Percentiles rank a stretch among this genome's conserved stretches.
phyloP scores from a whole-genome alignment of 1,284 basidiomycete species.

The Sutorius eximius region DNA sequence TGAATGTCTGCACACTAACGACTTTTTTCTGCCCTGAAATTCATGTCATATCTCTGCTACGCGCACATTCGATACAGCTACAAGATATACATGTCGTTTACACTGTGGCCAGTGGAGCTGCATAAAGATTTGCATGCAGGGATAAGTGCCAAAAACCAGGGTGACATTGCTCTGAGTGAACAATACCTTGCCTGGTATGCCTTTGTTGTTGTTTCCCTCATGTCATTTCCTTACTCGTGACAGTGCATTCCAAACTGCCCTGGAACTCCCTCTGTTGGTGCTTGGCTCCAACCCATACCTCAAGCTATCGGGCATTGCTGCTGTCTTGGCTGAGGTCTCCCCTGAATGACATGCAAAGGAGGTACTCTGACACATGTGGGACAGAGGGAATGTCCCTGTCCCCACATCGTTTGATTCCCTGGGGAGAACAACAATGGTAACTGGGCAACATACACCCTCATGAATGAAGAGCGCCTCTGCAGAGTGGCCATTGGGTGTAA shows the following conservation, averaged over 20 bases:
- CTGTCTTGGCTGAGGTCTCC: slow-evolving; percentile 60
- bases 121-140: slow-evolving; percentile 64
- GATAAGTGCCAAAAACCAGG: slow-evolving; percentile 61
- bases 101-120: slow-evolving; percentile 59
- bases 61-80: slow-evolving; percentile 58
- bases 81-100: slow-evolving; percentile 59
- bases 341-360: slow-evolving; percentile 58
- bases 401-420: slow-evolving; percentile 2
- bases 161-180: slow-evolving; percentile 56
- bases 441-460: slow-evolving; percentile 33
- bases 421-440: background rate
- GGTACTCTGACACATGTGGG: slow-evolving; percentile 47
- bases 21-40: background rate
- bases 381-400: slow-evolving; percentile 11
- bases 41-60: no score
- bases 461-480: slow-evolving; percentile 53
- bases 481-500: slow-evolving; percentile 66
- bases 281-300: slow-evolving; percentile 58
- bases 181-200: slow-evolving; percentile 57
- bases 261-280: slow-evolving; percentile 46
- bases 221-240: background rate
- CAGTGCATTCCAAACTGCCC: slow-evolving; percentile 65
- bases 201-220: background rate
- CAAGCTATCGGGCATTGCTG: slow-evolving; percentile 71
- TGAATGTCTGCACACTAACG: slow-evolving; percentile 7